These are phyloP conservation scores for Pseudogymnoascus sp. DNA, from an alignment of 2,329 filamentous ascomycete species.

Conservation along the genomic window DNA sequence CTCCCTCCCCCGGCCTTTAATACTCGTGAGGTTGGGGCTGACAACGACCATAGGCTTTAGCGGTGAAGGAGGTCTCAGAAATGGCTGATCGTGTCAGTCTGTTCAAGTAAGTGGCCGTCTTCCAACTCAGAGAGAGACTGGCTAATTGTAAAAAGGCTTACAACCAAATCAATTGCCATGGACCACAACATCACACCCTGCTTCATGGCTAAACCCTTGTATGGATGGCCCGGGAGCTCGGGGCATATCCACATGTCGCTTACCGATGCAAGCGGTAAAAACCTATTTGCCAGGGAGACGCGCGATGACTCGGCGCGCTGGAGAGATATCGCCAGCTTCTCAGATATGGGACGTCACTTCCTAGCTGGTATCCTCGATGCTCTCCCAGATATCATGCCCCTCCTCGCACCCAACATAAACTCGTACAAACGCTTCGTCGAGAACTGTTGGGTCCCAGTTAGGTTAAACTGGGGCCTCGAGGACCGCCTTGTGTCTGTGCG, in stretches of 20 bases:
- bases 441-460: slow-evolving; percentile 98
- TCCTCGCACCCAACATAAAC: slow-evolving; percentile 90
- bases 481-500: slow-evolving; percentile 88
- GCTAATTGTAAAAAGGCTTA: neutral
- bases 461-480: slow-evolving; percentile 92
- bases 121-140: neutral
- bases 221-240: slow-evolving; percentile 86
- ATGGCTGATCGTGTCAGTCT: slow-evolving; percentile 90
- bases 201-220: slow-evolving; percentile 98
- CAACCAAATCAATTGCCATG: slow-evolving; percentile 71
- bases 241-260: slow-evolving; percentile 94
- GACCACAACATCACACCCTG: slow-evolving; percentile 89
- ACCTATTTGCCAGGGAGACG: slow-evolving; percentile 68
- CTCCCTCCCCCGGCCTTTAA: neutral
- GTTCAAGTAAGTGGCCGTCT: slow-evolving; percentile 74
- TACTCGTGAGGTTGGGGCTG: neutral
- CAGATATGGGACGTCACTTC: slow-evolving; percentile 85
- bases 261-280: slow-evolving; percentile 66
- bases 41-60: slow-evolving; percentile 76
- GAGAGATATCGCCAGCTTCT: slow-evolving; percentile 68
- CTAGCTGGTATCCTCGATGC: slow-evolving; percentile 83
- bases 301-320: slow-evolving; percentile 64
- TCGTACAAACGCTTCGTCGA: slow-evolving; percentile 97
- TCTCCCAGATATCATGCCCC: slow-evolving; percentile 88
- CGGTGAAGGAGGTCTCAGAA: slow-evolving; percentile 70